A percentile compares a stretch with the other conserved stretches of the same genome.
phyloP scores from a whole-genome alignment of 2,329 filamentous ascomycete genomes.

The Balansia obtecta region DNA sequence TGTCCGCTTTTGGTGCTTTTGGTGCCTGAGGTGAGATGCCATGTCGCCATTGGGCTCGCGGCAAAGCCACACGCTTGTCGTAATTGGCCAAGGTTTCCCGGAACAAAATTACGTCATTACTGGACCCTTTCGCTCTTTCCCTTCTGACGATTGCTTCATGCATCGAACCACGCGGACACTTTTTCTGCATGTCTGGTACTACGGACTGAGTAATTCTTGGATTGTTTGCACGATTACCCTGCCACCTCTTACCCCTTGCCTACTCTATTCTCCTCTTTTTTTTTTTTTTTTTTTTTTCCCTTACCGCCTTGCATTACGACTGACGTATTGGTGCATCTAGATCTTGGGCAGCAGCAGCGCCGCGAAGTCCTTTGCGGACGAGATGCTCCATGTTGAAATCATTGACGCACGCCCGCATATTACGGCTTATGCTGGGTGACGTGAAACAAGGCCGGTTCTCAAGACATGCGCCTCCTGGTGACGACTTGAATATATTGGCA shows the following conservation, averaged over 20 bases:
- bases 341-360: too few species aligned
- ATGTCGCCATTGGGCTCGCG: not conserved
- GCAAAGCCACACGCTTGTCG: not conserved
- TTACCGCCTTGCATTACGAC: too few species aligned
- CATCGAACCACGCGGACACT: not conserved
- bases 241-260: too few species aligned
- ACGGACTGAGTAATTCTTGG: not conserved
- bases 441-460: not conserved
- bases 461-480: not conserved
- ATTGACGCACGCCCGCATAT: not conserved
- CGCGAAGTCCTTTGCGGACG: too few species aligned
- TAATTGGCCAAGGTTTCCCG: not conserved
- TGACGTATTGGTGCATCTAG: not conserved
- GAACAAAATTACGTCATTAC: conserved; percentile 1
- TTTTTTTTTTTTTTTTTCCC: too few species aligned
- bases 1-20: too few species aligned
- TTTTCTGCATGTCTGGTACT: not conserved
- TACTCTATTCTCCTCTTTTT: too few species aligned
- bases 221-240: too few species aligned
- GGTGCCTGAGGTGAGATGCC: too few species aligned
- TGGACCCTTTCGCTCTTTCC: not conserved
- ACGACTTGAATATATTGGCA: too few species aligned
- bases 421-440: not conserved
- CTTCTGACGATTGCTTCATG: too few species aligned
- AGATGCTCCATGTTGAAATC: too few species aligned